Evolutionary conservation across 2,329 filamentous ascomycete species (phyloP), one percentile per base, ranked within the genome.

Genomic region (Gliomastix tumulicola): DNA sequence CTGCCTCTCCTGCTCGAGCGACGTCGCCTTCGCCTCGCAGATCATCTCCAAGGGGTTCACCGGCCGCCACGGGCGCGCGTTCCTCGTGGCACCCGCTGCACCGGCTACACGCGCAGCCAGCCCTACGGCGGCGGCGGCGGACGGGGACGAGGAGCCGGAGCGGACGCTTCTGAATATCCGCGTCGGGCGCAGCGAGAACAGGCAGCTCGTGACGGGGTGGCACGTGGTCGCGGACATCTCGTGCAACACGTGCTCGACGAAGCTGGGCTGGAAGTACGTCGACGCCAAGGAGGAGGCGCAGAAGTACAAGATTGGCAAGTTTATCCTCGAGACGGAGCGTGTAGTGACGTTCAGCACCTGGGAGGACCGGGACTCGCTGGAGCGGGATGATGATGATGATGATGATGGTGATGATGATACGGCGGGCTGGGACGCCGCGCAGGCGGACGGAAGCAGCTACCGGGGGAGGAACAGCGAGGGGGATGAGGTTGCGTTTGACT

Each of bases 241-340:
- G 32, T 84, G 79, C 49, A 52, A 53, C 9, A 60, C 70, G 19
- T 84, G 79, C 55, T 58, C 60, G 19, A 62, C 60, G 35, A 74
- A 74, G 47, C 51, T 84, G 8, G 79, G 79, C 15, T 84, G 79
- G 79, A 82, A 82, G 55, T 84, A 84, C 48, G 66, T 82, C 30
- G 74, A 79, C 51, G 78, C 79, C 3, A 68, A 67, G 41, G 74
- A 82, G 46, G 49, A 61, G 38, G 57, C 64, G 32, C 79, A 83
- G 53, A 69, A 67, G 50, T 84, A 84, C 63, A 84, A 84, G 56
- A 66, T 82, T 34, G 78, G 78, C 45, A 83, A 82, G 54, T 83
- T 75, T 51, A 82, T 83, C 21, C 54, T 84, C 27, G 79, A 84
- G 60, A 75, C 71, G 27, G 69, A 72, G 51, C 62, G 74, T 36